These are phyloP conservation scores for Setomelanomma holmii DNA, from an alignment of 2,329 filamentous ascomycete species.

Conservation along the genomic window DNA sequence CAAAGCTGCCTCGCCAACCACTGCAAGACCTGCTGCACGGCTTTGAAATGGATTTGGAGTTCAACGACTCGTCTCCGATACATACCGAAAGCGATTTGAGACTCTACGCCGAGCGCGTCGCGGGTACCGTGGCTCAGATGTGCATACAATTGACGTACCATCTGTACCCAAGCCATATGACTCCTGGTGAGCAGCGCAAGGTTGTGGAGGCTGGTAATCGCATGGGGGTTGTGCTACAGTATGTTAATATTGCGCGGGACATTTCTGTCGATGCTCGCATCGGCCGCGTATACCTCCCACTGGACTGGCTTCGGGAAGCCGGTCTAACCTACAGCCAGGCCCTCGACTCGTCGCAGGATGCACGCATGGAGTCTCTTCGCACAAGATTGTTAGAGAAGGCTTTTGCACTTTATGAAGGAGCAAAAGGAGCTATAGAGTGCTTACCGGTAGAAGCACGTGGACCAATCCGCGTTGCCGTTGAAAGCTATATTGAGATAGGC, in stretches of 20 bases:
- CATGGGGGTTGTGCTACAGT: conserved; percentile 79
- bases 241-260: conserved; percentile 78
- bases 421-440: conserved; percentile 64
- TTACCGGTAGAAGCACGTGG: conserved; percentile 67
- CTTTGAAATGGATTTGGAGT: conserved; percentile 72
- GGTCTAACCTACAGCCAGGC: conserved; percentile 63
- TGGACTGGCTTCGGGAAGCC: conserved; percentile 67
- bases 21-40: conserved; percentile 71
- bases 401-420: conserved; percentile 65
- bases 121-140: conserved; percentile 74
- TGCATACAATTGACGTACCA: conserved; percentile 72
- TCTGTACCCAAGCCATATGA: conserved; percentile 54
- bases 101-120: conserved; percentile 70
- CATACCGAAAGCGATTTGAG: conserved; percentile 65
- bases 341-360: conserved; percentile 57
- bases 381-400: conserved; percentile 65
- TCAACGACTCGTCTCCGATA: conserved; percentile 61
- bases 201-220: conserved; percentile 65
- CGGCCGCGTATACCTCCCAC: conserved; percentile 72
- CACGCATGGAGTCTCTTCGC: conserved; percentile 60
- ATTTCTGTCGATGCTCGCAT: conserved; percentile 71
- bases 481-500: conserved; percentile 80
- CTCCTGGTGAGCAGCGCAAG: conserved; percentile 42
- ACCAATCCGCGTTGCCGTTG: conserved; percentile 72
- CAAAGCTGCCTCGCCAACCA: conserved; percentile 64